phyloP scores from a whole-genome alignment of 768 basidiomycete genomes.

The Pulveroboletus ravenelii region DNA sequence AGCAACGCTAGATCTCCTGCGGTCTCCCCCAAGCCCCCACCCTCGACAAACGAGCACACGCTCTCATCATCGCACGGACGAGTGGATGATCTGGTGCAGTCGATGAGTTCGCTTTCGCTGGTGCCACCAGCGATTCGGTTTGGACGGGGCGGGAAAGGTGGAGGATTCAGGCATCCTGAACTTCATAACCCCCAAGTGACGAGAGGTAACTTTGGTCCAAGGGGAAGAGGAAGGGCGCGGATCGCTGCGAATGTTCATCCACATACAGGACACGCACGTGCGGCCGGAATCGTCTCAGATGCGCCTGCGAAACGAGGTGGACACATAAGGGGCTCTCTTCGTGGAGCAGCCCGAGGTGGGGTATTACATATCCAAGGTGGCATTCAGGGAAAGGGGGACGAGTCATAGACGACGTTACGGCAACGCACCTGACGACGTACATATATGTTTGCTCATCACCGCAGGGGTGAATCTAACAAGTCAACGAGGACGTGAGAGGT shows the following conservation, averaged over 20 bases:
- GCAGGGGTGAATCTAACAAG: background rate
- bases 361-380: slow-evolving; percentile 1
- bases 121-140: slow-evolving; percentile 69
- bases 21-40: slow-evolving; percentile 13
- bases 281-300: slow-evolving; percentile 1
- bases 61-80: slow-evolving; percentile 15
- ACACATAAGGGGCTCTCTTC: slow-evolving; percentile 8
- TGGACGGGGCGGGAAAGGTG: slow-evolving; percentile 61
- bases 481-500: background rate
- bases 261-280: slow-evolving; percentile 10
- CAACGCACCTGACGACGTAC: background rate
- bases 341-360: slow-evolving; percentile 14
- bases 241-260: slow-evolving; percentile 21
- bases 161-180: slow-evolving; percentile 43
- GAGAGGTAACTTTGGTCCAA: slow-evolving; percentile 25
- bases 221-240: slow-evolving; percentile 30
- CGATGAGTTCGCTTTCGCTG: slow-evolving; percentile 47
- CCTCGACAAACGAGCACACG: slow-evolving; percentile 19
- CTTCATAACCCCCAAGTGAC: slow-evolving; percentile 30
- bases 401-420: slow-evolving; percentile 4
- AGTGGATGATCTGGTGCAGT: slow-evolving; percentile 47
- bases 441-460: background rate
- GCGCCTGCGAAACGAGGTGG: slow-evolving; percentile 2
- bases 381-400: slow-evolving; percentile 9
- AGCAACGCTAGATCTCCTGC: slow-evolving; percentile 17